Conservation (phyloP, 257 asterid species). For the Cynanchum wilfordii region DNA sequence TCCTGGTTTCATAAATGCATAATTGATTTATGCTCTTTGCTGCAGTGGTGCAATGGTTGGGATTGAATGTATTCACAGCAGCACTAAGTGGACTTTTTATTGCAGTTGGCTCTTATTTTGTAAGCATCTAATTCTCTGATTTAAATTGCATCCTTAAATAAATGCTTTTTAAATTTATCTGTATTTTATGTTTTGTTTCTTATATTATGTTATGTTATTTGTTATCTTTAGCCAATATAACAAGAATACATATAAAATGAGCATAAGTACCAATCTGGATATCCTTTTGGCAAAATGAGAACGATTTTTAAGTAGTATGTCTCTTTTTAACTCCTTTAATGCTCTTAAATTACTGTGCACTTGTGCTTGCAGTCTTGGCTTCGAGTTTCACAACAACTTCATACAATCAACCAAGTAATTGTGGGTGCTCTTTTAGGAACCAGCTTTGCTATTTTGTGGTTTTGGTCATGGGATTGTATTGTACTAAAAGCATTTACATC, state of each 20-base stretch:
- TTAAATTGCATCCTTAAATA: not conserved
- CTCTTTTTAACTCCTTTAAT: too few species aligned
- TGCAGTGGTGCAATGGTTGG: conserved; percentile 56
- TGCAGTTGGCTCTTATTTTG: conserved; percentile 55
- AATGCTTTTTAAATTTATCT: not conserved
- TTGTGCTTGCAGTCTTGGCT: conserved; percentile 71
- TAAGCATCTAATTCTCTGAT: conserved; percentile 32
- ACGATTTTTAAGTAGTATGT: too few species aligned
- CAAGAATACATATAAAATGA: not conserved
- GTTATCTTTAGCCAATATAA: not conserved
- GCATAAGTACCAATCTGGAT: too few species aligned
- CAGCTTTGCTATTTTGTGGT: conserved; percentile 48
- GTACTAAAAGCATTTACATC: conserved; percentile 39
- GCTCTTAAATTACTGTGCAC: not conserved
- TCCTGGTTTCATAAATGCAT: not conserved
- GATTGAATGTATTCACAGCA: conserved; percentile 46
- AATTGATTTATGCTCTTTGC: not conserved
- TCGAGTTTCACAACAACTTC: conserved; percentile 61
- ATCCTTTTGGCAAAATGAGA: too few species aligned
- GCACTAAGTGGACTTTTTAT: conserved; percentile 33
- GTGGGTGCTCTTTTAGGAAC: conserved; percentile 65
- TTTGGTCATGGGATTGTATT: conserved; percentile 54
- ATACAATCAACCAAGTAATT: conserved; percentile 58
- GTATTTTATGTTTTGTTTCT: not conserved
- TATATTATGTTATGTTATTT: not conserved